Percentiles rank a stretch among this genome's conserved stretches.
Evolutionary conservation across 176 grass and related monocot species (phyloP).

Genomic region (Zoysia japonica): DNA sequence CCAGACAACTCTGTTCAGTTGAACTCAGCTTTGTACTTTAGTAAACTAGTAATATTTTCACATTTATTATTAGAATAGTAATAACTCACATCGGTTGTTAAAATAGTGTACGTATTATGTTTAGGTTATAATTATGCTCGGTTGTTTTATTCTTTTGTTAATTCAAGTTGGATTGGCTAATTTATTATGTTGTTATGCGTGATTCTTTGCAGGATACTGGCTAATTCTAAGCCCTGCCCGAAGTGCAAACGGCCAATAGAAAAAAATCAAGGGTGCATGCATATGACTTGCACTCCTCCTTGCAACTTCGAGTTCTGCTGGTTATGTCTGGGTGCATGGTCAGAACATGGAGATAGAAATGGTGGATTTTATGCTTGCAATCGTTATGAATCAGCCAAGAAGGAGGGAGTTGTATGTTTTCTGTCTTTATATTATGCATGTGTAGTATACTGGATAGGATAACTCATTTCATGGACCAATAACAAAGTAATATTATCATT

Average conservation of each 20-base stretch:
- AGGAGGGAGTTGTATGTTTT: constrained; percentile 76
- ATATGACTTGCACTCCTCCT: constrained; percentile 95
- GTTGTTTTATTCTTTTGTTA: neutral
- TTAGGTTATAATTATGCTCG: constrained; percentile 4
- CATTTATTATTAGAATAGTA: neutral
- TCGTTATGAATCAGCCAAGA: constrained; percentile 86
- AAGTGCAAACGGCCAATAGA: constrained; percentile 98
- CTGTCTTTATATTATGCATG: constrained; percentile 12
- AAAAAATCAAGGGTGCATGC: constrained; percentile 98
- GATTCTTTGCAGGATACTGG: constrained; percentile 76
- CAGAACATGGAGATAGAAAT: constrained; percentile 87
- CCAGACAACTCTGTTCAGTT: neutral
- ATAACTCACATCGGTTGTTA: neutral
- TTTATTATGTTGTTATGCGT: constrained; percentile 31
- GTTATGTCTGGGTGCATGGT: constrained; percentile 85
- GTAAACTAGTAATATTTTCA: neutral
- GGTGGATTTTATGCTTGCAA: constrained; percentile 98
- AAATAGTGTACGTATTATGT: neutral
- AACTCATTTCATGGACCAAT: neutral
- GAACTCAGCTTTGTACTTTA: constrained; percentile 3
- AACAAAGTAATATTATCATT: neutral
- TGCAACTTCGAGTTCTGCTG: constrained; percentile 99
- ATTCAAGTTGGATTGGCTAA: constrained; percentile 28
- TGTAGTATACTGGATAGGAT: constrained; percentile 10
- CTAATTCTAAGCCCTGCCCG: constrained; percentile 96